Conservation (phyloP, 148 eudicot species). For the Camellia sinensis region DNA sequence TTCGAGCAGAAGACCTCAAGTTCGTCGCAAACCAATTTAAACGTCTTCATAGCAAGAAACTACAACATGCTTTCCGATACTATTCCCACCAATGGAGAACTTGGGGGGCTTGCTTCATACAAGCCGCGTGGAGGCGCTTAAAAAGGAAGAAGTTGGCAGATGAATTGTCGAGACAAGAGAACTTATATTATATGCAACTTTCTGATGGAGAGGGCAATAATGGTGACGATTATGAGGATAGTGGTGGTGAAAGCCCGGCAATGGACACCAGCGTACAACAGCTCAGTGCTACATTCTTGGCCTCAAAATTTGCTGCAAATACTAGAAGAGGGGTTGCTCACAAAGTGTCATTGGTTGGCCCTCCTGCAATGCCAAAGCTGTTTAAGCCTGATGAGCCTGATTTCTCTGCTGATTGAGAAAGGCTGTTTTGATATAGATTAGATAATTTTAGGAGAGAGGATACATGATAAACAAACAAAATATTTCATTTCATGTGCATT, state of each 20-base stretch:
- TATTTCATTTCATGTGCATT: too few relatives aligned
- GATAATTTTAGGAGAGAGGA: background rate
- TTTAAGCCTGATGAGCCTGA: constrained; percentile 87
- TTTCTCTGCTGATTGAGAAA: constrained; percentile 33
- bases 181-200: constrained; percentile 24
- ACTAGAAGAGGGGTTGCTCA: constrained; percentile 50
- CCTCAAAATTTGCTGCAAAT: constrained; percentile 73
- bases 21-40: constrained; percentile 76
- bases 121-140: constrained; percentile 79
- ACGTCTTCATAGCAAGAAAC: constrained; percentile 75
- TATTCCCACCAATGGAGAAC: constrained; percentile 93
- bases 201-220: background rate
- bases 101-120: constrained; percentile 87
- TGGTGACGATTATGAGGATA: background rate
- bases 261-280: constrained; percentile 28
- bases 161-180: constrained; percentile 53
- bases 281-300: constrained; percentile 57
- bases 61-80: constrained; percentile 82
- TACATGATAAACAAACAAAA: background rate
- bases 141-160: constrained; percentile 57
- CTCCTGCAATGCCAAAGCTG: constrained; percentile 63
- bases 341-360: constrained; percentile 32
- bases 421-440: background rate
- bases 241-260: constrained; percentile 2
- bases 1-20: constrained; percentile 81